phyloP scores from a whole-genome alignment of 768 basidiomycete genomes.

The Leccinum incarnatum region DNA sequence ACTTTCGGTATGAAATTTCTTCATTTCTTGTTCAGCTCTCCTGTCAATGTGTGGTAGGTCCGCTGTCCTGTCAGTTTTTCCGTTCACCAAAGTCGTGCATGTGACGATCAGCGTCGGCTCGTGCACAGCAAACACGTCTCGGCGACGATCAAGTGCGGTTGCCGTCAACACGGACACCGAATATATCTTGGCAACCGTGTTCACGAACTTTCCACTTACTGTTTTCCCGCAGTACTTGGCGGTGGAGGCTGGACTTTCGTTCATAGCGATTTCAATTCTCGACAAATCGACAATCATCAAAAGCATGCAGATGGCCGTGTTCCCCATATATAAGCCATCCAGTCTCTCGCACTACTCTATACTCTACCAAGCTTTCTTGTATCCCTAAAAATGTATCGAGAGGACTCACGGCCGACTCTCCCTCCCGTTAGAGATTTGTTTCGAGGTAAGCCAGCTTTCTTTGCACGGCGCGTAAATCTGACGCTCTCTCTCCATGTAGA shows the following conservation, averaged over 20 bases:
- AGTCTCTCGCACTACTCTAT: not conserved
- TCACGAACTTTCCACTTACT: conserved; percentile 19
- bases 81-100: conserved; percentile 6
- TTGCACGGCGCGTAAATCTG: not conserved
- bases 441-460: conserved; percentile 41
- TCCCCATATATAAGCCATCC: conserved; percentile 26
- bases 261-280: conserved; percentile 24
- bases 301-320: conserved; percentile 23
- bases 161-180: conserved; percentile 24
- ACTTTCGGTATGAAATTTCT: conserved; percentile 19
- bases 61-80: conserved; percentile 12
- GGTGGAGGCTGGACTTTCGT: conserved; percentile 24
- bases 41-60: conserved; percentile 12
- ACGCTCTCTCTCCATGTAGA: conserved; percentile 29
- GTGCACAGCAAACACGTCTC: conserved; percentile 31
- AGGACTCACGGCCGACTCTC: conserved; percentile 51
- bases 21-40: conserved; percentile 15
- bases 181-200: conserved; percentile 28
- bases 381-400: conserved; percentile 25
- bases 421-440: conserved; percentile 72
- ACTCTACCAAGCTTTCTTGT: conserved; percentile 14
- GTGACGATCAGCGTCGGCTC: conserved; percentile 29
- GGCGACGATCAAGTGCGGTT: conserved; percentile 34
- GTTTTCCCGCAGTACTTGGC: conserved; percentile 21
- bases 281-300: conserved; percentile 23